phyloP scores from a whole-genome alignment of 495 filamentous ascomycete genomes.

The Entonaema liquescens region DNA sequence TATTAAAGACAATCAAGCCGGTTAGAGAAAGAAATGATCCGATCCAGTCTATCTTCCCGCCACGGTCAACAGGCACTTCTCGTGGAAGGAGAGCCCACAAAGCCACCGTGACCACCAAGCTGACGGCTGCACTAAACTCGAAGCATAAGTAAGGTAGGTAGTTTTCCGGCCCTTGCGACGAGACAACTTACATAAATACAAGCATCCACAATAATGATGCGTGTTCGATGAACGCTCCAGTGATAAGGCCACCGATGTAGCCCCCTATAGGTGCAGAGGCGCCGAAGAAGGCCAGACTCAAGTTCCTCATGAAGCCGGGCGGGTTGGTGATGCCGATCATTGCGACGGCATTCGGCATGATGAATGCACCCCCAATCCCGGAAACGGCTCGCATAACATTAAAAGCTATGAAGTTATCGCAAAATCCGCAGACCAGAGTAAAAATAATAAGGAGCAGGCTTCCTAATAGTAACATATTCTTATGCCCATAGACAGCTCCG shows the following conservation, averaged over 20 bases:
- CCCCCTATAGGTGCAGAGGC: slow-evolving; percentile 60
- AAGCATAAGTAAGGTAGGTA: background rate
- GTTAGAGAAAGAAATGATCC: background rate
- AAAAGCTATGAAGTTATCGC: background rate
- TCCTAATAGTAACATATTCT: background rate
- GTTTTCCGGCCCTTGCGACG: background rate
- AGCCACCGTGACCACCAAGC: background rate
- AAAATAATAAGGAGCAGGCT: background rate
- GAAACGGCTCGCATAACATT: background rate
- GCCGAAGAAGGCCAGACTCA: slow-evolving; percentile 61
- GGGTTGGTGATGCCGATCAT: slow-evolving; percentile 57
- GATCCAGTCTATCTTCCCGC: background rate
- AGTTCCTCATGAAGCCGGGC: slow-evolving; percentile 56
- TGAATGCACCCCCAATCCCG: slow-evolving; percentile 34
- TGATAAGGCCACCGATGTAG: slow-evolving; percentile 53
- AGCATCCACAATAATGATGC: slow-evolving; percentile 46
- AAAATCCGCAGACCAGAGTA: background rate
- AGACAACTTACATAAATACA: background rate
- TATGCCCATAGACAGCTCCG: background rate
- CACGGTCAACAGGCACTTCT: background rate
- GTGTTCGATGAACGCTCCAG: slow-evolving; percentile 54
- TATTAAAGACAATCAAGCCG: background rate
- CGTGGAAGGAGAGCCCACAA: background rate
- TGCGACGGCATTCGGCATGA: slow-evolving; percentile 60
- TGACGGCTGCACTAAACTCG: background rate